Percentiles rank a stretch among this genome's conserved stretches.
These are phyloP conservation scores for Erodium texanum DNA, from an alignment of 441 rosid genomes.

Conservation along the genomic window DNA sequence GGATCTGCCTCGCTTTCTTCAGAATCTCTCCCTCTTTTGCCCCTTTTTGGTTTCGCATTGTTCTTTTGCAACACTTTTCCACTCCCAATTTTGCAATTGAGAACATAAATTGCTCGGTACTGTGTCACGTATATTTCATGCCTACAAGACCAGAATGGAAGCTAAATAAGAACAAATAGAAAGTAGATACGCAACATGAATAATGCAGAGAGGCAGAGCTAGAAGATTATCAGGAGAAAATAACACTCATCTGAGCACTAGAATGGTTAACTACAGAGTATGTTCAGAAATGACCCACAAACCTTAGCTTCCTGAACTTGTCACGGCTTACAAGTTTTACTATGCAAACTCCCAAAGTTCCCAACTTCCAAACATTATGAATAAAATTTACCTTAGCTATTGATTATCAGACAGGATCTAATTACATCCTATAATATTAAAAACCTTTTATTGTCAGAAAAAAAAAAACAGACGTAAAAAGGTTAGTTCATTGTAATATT, in stretches of 20 bases:
- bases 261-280: neutral
- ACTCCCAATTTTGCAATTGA: constrained; percentile 42
- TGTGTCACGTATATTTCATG: constrained; percentile 58
- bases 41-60: constrained; percentile 15
- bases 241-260: neutral
- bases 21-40: constrained; percentile 35
- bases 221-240: neutral
- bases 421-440: no score
- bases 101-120: constrained; percentile 58
- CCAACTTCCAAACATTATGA: neutral
- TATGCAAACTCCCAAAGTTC: neutral
- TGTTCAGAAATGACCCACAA: neutral
- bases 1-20: constrained; percentile 18
- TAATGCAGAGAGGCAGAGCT: neutral
- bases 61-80: constrained; percentile 19
- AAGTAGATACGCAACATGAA: neutral
- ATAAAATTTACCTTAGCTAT: no score
- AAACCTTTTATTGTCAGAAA: no score
- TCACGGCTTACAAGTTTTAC: neutral
- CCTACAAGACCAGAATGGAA: constrained; percentile 29
- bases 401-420: no score
- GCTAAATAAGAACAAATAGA: neutral
- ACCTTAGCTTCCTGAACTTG: neutral
- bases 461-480: no score
- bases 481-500: neutral